Evolutionary conservation across 2,329 filamentous ascomycete genomes (phyloP).

Genomic region (Colletotrichum falcatum): DNA sequence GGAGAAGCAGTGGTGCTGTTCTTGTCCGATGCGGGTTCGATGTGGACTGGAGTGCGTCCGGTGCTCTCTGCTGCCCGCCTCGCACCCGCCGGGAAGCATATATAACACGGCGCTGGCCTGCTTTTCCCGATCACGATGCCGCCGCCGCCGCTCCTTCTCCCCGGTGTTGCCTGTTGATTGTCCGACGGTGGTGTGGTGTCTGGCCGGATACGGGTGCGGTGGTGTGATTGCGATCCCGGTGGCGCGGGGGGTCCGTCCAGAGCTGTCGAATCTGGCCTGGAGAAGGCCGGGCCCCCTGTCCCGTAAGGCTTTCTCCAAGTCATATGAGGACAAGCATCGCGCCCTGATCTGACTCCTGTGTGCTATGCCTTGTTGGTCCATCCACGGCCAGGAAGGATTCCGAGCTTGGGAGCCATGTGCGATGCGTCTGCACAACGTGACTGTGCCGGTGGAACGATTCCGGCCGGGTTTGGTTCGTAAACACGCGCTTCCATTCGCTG

Average conservation of each 20-base stretch:
- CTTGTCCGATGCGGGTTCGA: conserved; percentile 28
- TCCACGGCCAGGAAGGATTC: conserved; percentile 1
- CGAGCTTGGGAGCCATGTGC: conserved; percentile 14
- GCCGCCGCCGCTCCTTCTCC: neutral
- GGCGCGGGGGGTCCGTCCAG: conserved; percentile 7
- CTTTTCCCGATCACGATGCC: conserved; percentile 33
- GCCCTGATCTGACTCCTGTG: neutral
- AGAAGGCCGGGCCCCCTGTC: conserved; percentile 17
- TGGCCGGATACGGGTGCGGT: conserved; percentile 31
- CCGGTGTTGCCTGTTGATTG: conserved; percentile 34
- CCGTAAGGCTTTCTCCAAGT: conserved; percentile 20
- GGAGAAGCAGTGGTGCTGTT: conserved; percentile 15
- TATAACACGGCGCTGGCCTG: conserved; percentile 25
- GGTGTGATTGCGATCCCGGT: conserved; percentile 38
- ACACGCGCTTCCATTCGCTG: conserved; percentile 16
- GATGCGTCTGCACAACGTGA: conserved; percentile 22
- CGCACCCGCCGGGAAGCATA: conserved; percentile 12
- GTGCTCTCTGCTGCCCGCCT: conserved; percentile 4
- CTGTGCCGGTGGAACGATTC: conserved; percentile 32
- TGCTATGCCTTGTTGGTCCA: conserved; percentile 20
- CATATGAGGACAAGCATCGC: conserved; percentile 9
- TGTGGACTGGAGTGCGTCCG: conserved; percentile 35
- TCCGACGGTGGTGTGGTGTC: conserved; percentile 36
- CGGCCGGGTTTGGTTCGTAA: conserved; percentile 23
- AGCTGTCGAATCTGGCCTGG: conserved; percentile 11